These are phyloP conservation scores for Acanthamoeba castellanii DNA, from an alignment of 208 protist genomes.

Conservation along the genomic window DNA sequence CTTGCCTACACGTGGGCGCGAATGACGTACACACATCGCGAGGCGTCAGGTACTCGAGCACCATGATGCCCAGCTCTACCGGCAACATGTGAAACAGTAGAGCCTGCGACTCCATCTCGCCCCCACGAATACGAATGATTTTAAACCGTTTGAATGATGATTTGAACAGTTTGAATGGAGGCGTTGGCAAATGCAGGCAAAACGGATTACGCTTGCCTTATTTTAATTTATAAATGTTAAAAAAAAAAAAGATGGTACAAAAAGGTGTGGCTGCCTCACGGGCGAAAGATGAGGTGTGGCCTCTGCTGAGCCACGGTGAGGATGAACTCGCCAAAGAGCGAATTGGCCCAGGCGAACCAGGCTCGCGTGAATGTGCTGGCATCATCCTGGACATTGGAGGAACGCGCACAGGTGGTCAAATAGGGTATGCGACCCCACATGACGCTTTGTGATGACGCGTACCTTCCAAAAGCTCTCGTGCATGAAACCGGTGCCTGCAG, in stretches of 20 bases:
- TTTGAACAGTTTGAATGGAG: too few relatives aligned
- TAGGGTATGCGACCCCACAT: too few relatives aligned
- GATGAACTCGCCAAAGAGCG: constrained; percentile 79
- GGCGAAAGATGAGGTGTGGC: constrained; percentile 63
- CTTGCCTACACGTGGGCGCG: not conserved
- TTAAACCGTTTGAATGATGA: too few relatives aligned
- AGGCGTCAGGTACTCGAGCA: not conserved
- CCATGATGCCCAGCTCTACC: not conserved
- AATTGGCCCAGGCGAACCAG: constrained; percentile 83
- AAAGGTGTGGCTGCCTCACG: not conserved
- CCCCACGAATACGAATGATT: too few relatives aligned
- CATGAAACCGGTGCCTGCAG: constrained; percentile 74
- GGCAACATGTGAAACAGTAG: not conserved
- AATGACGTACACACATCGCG: constrained; percentile 1
- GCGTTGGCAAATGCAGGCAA: too few relatives aligned
- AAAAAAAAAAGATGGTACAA: too few relatives aligned
- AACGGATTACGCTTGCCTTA: too few relatives aligned
- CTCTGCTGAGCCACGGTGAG: constrained; percentile 30
- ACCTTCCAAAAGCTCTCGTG: constrained; percentile 81
- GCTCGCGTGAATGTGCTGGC: constrained; percentile 74
- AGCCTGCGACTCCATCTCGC: not conserved
- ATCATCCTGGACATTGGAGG: constrained; percentile 49
- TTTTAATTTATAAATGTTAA: too few relatives aligned
- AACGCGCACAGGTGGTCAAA: constrained; percentile 1
- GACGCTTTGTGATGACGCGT: too few relatives aligned